Conservation (phyloP, 208 protist species). For the Porcisia deanei region DNA sequence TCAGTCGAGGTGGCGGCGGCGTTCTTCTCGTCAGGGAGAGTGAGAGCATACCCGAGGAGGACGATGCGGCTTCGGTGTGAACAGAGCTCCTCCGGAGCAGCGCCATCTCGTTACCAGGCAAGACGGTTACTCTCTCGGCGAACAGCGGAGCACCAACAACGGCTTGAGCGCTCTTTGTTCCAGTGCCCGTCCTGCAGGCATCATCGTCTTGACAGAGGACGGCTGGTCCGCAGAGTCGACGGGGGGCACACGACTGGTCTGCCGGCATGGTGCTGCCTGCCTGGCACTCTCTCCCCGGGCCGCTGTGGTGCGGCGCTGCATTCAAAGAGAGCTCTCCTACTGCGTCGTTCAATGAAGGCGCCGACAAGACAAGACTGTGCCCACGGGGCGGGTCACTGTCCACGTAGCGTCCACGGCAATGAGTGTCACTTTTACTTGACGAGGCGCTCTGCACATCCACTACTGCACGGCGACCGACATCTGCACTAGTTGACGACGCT, state of each 20-base stretch:
- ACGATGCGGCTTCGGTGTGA: neutral
- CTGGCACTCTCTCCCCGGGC: neutral
- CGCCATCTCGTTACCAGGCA: slow-evolving; percentile 5
- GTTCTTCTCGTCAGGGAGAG: neutral
- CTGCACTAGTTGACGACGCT: neutral
- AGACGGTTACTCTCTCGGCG: slow-evolving; percentile 2
- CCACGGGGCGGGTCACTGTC: neutral
- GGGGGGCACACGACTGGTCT: neutral
- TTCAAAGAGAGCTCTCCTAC: neutral
- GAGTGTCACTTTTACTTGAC: neutral
- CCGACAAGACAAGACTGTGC: neutral
- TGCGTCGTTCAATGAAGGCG: neutral
- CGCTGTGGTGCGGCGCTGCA: neutral
- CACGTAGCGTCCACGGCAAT: neutral
- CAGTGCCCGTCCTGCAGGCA: too few species aligned
- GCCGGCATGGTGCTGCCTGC: neutral
- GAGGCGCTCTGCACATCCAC: neutral
- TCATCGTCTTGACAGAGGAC: slow-evolving; percentile 16
- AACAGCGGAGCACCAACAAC: neutral
- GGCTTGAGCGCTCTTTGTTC: neutral
- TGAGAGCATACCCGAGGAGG: neutral
- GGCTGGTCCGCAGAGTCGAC: slow-evolving; percentile 15
- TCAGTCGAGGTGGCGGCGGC: slow-evolving; percentile 2
- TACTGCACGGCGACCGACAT: neutral
- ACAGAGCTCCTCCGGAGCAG: neutral